A percentile compares a stretch with the other conserved stretches of the same genome.
Evolutionary conservation across 306 rosid genomes (phyloP).

Genomic region (Vachellia pachyceras): DNA sequence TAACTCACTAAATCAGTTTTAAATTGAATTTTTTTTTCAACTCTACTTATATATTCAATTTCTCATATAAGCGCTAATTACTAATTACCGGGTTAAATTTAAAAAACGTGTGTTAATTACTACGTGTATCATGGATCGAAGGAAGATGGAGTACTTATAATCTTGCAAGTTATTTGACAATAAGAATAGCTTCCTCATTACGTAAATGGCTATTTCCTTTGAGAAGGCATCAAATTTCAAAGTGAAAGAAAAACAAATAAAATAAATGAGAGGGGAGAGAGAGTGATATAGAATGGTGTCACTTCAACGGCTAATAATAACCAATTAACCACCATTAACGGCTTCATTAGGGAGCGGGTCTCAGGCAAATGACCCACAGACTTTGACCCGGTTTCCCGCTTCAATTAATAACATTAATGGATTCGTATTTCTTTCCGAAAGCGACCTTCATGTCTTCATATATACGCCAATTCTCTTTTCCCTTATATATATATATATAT

Average conservation of each 20-base stretch:
- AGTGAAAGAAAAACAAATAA: not conserved
- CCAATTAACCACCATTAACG: slow-evolving; percentile 35
- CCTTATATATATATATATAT: too few species aligned
- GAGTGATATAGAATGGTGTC: not conserved
- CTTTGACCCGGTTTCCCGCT: slow-evolving; percentile 18
- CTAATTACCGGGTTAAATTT: too few species aligned
- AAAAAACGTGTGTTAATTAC: too few species aligned
- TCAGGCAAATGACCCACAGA: not conserved
- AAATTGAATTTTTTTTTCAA: too few species aligned
- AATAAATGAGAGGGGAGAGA: too few species aligned
- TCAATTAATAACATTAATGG: not conserved
- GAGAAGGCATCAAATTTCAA: not conserved
- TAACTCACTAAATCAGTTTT: too few species aligned
- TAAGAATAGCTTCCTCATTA: not conserved
- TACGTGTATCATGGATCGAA: too few species aligned
- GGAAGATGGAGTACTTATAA: too few species aligned
- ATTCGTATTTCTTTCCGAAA: slow-evolving; percentile 21
- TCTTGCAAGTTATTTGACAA: not conserved
- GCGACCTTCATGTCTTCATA: slow-evolving; percentile 1
- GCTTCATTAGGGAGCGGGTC: not conserved
- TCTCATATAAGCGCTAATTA: too few species aligned
- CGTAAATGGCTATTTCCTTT: not conserved
- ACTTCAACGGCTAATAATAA: slow-evolving; percentile 30
- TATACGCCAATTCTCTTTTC: not conserved
- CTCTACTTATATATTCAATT: too few species aligned